Conservation (phyloP, 106 monocot genomes). For the Dendrobium chrysotoxum region DNA sequence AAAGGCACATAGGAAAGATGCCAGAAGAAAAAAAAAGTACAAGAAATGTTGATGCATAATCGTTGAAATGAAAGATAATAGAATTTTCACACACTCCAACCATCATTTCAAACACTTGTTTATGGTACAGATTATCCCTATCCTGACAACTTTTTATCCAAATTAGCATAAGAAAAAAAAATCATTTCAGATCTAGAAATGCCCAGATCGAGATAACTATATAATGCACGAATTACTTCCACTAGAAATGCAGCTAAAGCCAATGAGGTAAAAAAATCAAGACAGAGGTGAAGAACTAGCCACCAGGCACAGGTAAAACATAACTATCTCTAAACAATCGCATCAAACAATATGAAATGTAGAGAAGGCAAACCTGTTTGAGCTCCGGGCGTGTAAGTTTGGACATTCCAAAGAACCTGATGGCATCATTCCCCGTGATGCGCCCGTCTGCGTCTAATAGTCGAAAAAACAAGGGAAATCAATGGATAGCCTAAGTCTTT, state of each 20-base stretch:
- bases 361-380: conserved; percentile 48
- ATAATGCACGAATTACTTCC: neutral
- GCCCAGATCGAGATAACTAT: neutral
- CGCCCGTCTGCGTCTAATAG: conserved; percentile 67
- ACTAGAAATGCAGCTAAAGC: neutral
- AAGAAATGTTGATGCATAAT: neutral
- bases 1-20: neutral
- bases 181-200: neutral
- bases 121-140: neutral
- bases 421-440: conserved; percentile 69
- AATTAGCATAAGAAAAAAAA: neutral
- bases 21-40: neutral
- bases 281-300: neutral
- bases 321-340: neutral
- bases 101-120: neutral
- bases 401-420: conserved; percentile 69
- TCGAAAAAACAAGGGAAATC: neutral
- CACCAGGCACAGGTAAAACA: neutral
- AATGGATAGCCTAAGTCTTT: neutral
- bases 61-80: neutral
- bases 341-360: neutral
- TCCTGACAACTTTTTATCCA: neutral
- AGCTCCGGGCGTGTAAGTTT: conserved; percentile 62
- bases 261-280: neutral
- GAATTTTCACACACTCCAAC: neutral